These are phyloP conservation scores for Sicyos baderoa DNA, from an alignment of 306 rosid genomes.

Conservation along the genomic window DNA sequence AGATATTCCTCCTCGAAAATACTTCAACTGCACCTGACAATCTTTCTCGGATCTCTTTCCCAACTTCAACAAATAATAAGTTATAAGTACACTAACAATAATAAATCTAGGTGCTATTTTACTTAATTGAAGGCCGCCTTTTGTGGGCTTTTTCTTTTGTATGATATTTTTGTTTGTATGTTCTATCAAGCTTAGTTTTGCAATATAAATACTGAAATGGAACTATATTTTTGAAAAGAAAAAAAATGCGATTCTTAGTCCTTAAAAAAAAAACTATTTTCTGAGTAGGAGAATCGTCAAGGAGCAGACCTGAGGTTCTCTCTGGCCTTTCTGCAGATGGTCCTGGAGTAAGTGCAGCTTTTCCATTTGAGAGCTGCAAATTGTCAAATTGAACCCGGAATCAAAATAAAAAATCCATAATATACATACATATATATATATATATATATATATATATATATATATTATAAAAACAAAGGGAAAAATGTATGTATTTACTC, in stretches of 20 bases:
- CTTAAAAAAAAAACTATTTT: conserved; percentile 16
- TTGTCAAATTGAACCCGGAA: conserved; percentile 27
- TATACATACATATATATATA: too few relatives aligned
- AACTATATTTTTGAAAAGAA: neutral
- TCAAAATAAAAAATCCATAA: conserved; percentile 29
- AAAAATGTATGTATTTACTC: conserved; percentile 35
- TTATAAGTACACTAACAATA: neutral
- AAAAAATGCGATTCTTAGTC: neutral
- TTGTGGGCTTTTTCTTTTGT: too few relatives aligned
- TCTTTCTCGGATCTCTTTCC: conserved; percentile 78
- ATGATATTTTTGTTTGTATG: too few relatives aligned
- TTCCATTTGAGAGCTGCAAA: conserved; percentile 59
- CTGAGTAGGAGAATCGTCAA: neutral
- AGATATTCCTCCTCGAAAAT: conserved; percentile 52
- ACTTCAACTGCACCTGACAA: conserved; percentile 83
- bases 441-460: neutral
- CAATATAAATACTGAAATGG: neutral
- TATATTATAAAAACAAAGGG: neutral
- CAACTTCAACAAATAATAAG: conserved; percentile 48
- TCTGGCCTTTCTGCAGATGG: conserved; percentile 66
- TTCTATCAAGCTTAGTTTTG: too few relatives aligned
- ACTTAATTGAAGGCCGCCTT: too few relatives aligned
- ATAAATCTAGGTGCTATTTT: too few relatives aligned
- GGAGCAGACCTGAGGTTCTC: conserved; percentile 56
- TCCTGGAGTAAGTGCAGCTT: conserved; percentile 49